phyloP scores from a whole-genome alignment of 345 rosid species.

The Populus tremula region DNA sequence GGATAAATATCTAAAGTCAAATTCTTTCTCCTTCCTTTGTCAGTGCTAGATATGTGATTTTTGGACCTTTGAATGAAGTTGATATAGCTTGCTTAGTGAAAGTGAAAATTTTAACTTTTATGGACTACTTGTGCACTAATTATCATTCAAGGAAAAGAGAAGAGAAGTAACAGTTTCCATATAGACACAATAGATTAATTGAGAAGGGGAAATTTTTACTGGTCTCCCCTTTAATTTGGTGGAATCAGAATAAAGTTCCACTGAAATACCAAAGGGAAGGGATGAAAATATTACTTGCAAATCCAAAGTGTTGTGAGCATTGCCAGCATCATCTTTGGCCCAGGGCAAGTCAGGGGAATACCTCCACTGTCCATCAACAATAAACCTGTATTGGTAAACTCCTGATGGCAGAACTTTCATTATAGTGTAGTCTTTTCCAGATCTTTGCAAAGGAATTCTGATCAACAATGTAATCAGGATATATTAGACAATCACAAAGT shows the following conservation, averaged over 20 bases:
- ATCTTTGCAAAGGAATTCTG: conserved; percentile 86
- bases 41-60: background rate
- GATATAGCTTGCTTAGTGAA: background rate
- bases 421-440: conserved; percentile 88
- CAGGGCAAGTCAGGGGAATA: conserved; percentile 81
- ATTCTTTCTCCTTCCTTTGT: background rate
- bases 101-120: background rate
- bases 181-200: background rate
- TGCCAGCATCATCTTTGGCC: conserved; percentile 73
- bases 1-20: background rate
- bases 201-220: background rate
- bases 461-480: conserved; percentile 27
- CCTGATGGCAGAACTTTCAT: conserved; percentile 98
- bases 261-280: background rate
- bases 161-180: background rate
- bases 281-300: conserved; percentile 54
- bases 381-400: conserved; percentile 81
- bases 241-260: background rate
- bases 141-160: background rate
- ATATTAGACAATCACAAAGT: background rate
- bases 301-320: conserved; percentile 79
- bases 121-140: background rate
- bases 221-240: background rate
- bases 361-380: conserved; percentile 92
- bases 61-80: background rate